Evolutionary conservation across 768 basidiomycete genomes (phyloP).

Genomic region (Lenzites betulinus): DNA sequence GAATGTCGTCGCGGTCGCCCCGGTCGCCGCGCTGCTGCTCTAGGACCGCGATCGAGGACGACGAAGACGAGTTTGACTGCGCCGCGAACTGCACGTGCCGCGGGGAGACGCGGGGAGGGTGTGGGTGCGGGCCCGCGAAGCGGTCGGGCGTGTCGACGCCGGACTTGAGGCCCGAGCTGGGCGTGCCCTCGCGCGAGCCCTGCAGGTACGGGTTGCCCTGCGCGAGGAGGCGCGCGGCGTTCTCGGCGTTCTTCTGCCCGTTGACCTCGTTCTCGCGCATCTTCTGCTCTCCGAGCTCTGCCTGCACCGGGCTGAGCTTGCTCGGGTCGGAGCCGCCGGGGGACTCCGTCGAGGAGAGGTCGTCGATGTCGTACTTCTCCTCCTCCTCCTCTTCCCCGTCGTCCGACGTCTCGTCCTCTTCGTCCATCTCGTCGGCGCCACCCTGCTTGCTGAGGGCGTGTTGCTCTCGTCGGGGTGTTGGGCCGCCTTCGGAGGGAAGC

Average conservation of each 20-base stretch:
- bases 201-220: conserved; percentile 34
- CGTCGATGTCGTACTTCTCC: conserved; percentile 92
- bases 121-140: conserved; percentile 53
- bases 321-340: conserved; percentile 16
- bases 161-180: conserved; percentile 45
- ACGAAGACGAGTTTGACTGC: conserved; percentile 34
- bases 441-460: conserved; percentile 37
- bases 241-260: conserved; percentile 20
- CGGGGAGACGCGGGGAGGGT: conserved; percentile 45
- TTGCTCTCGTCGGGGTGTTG: conserved; percentile 4
- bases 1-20: conserved; percentile 56
- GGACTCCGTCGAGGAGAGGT: conserved; percentile 66
- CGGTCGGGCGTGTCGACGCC: conserved; percentile 68
- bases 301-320: conserved; percentile 23
- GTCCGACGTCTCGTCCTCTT: conserved; percentile 46
- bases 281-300: conserved; percentile 26
- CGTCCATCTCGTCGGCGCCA: conserved; percentile 28
- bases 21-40: conserved; percentile 40
- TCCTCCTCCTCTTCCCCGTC: conserved; percentile 53
- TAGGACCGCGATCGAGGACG: conserved; percentile 42
- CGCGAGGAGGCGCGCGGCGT: conserved; percentile 36
- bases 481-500: conserved; percentile 20
- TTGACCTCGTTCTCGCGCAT: conserved; percentile 5
- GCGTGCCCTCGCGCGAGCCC: conserved; percentile 37
- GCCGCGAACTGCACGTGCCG: conserved; percentile 53